Percentiles rank a stretch among this genome's conserved stretches.
Conservation (phyloP, 768 basidiomycete species). For the Kwoniella bestiolae region DNA sequence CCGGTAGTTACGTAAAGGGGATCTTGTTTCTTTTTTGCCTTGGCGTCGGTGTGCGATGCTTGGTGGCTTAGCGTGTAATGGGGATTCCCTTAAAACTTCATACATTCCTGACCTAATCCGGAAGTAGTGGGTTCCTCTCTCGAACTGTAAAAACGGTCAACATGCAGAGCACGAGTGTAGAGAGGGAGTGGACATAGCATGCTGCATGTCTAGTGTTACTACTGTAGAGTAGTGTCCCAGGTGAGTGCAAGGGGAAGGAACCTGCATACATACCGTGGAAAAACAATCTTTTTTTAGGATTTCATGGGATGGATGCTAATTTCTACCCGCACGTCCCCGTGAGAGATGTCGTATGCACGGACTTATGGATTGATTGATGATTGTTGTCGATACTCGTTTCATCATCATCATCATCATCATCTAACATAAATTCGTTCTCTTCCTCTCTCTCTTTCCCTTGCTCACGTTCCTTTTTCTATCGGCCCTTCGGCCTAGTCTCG, state of each 20-base stretch:
- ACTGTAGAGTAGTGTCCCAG: too few species aligned
- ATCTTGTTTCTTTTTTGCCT: too few species aligned
- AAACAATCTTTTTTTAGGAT: not conserved
- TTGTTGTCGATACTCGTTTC: not conserved
- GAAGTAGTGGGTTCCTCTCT: not conserved
- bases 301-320: not conserved
- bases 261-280: not conserved
- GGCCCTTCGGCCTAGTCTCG: not conserved
- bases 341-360: too few species aligned
- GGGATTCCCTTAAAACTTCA: not conserved
- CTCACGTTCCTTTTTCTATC: not conserved
- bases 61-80: slow-evolving; percentile 13
- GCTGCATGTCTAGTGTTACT: not conserved
- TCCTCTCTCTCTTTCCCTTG: not conserved
- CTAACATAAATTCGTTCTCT: not conserved
- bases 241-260: too few species aligned
- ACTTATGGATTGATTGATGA: not conserved
- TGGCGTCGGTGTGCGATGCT: not conserved
- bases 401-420: not conserved
- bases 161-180: too few species aligned
- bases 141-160: too few species aligned
- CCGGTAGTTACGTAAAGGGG: not conserved
- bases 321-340: not conserved
- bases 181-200: too few species aligned
- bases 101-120: slow-evolving; percentile 2